These are phyloP conservation scores for Haematococcus sp. DNA, from an alignment of 139 green algal species.

Conservation along the genomic window DNA sequence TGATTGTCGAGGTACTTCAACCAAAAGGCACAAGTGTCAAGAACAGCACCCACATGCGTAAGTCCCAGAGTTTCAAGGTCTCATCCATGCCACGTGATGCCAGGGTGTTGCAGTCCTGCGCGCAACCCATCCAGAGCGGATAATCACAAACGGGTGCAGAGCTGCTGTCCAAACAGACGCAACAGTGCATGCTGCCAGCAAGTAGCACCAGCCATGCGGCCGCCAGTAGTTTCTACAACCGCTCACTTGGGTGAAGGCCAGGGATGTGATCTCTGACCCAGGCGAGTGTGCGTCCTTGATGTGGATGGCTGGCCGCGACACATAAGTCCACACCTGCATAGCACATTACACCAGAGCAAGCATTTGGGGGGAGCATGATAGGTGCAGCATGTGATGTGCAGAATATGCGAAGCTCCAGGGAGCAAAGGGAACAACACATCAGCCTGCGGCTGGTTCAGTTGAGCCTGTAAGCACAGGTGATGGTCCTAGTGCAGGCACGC, in stretches of 20 bases:
- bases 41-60: conserved; percentile 54
- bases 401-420: too few species aligned
- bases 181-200: too few species aligned
- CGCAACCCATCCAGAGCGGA: too few species aligned
- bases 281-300: not conserved
- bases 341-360: too few species aligned
- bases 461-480: too few species aligned
- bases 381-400: too few species aligned
- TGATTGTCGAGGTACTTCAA: not conserved
- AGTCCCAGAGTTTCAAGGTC: conserved; percentile 87
- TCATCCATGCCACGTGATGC: conserved; percentile 75
- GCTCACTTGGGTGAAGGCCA: conserved; percentile 66
- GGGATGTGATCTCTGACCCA: conserved; percentile 67
- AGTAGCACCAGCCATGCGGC: not conserved
- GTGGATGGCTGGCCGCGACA: conserved; percentile 32
- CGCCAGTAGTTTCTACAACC: not conserved
- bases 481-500: too few species aligned
- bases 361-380: too few species aligned
- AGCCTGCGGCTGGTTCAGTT: too few species aligned
- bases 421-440: too few species aligned
- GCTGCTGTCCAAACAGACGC: too few species aligned
- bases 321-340: conserved; percentile 61
- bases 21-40: conserved; percentile 37
- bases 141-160: too few species aligned
- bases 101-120: conserved; percentile 61